Evolutionary conservation across 2,329 filamentous ascomycete species (phyloP).

Genomic region (Clonostachys rhizophaga): DNA sequence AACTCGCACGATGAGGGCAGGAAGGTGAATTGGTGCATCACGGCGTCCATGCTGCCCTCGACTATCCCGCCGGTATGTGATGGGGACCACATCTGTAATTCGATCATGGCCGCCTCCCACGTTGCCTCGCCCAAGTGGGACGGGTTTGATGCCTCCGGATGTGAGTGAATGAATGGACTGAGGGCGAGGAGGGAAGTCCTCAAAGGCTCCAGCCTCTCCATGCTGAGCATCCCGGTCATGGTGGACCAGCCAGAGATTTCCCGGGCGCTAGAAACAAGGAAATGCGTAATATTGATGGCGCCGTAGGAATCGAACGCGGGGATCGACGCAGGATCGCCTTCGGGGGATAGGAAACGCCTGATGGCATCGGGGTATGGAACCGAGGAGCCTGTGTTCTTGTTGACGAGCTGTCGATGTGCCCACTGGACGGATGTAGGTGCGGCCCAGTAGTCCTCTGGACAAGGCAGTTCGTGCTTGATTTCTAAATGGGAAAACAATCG

Average conservation of each 20-base stretch:
- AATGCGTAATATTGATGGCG: constrained; percentile 32
- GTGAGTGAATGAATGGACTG: constrained; percentile 15
- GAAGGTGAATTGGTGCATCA: constrained; percentile 21
- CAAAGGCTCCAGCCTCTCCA: constrained; percentile 27
- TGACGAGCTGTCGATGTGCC: constrained; percentile 20
- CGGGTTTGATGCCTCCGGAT: constrained; percentile 2
- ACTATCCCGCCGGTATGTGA: constrained; percentile 31
- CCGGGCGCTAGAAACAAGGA: constrained; percentile 31
- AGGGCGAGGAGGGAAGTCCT: constrained; percentile 25
- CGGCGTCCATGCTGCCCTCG: constrained; percentile 23
- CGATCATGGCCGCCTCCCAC: constrained; percentile 35
- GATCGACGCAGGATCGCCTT: constrained; percentile 14
- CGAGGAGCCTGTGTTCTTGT: constrained; percentile 1
- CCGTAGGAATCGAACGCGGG: constrained; percentile 31
- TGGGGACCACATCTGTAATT: constrained; percentile 33
- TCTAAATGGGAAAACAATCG: constrained; percentile 30
- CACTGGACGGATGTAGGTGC: constrained; percentile 26
- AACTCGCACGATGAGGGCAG: constrained; percentile 21
- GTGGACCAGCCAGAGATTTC: constrained; percentile 35
- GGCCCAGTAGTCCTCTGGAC: constrained; percentile 26
- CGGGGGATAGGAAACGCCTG: constrained; percentile 23
- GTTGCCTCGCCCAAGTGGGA: constrained; percentile 21
- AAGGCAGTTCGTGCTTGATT: constrained; percentile 36
- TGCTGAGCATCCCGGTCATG: constrained; percentile 32
- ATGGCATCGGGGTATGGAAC: constrained; percentile 27